Base-by-base conservation (phyloP, 805 yeast genomes). In the Danielozyma ontarioensis region DNA sequence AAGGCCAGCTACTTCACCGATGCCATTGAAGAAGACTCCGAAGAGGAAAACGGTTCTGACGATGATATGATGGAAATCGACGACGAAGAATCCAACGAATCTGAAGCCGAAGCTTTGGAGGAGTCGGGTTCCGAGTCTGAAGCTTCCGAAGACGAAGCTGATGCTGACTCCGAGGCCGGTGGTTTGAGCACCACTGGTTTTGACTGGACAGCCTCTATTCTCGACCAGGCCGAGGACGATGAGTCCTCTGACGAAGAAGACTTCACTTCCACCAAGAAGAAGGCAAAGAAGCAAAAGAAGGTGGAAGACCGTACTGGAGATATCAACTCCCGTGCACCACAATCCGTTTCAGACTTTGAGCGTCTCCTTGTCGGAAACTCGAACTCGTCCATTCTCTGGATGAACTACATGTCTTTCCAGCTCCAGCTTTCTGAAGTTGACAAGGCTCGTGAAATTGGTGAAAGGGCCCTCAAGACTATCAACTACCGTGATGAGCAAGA, bases 321-420 rank as follows among this genome's bases (percentile, higher is more conserved):
- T 32, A 71, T 93, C 39, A 78, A 78, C 48, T 74, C 90, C 11
- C 74, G 88, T 48, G 84, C 89, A 12, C 98, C 98, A 25, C 94
- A 90, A 60, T 87, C 97, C 37, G 83, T 78, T 27, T 65, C 79
- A 29, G 99, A 93, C 58, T 93, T 88, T 50, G 99, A 93, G 63
- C 78, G 98, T 51, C 64, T 93, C 44, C 72, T 93, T 35, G 74
- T 93, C 39, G 94, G 97, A 55, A 83, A 83, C 54, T 97, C 98
- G 30, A 83, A 86, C 65, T 86, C 96, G 3, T 90, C 98, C 1
- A 75, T 89, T 23, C 62, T 87, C 36, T 93, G 98, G 98, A 90
- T 93, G 85, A 86, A 89, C 62, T 93, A 84, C 63, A 93, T 93
- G 96, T 89, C 97, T 3, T 93, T 90, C 82, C 96, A 89, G 60